Conservation (phyloP, 257 asterid species). For the Striga asiatica region DNA sequence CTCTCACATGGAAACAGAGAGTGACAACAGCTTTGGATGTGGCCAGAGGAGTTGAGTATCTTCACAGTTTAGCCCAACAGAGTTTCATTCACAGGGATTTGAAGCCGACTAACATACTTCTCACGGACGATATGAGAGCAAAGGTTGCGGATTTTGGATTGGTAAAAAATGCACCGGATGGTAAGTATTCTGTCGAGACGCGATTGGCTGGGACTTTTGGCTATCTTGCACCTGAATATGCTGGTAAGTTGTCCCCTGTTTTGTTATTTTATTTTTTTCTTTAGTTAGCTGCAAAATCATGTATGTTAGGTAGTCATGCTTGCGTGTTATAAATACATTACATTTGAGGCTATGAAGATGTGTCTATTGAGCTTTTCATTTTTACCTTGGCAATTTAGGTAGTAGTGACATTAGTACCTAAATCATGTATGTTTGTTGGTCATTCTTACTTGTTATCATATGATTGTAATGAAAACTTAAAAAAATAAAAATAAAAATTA, state of each 20-base stretch:
- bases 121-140: constrained; percentile 88
- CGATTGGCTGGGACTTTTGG: constrained; percentile 93
- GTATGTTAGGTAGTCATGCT: neutral
- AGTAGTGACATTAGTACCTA: no score
- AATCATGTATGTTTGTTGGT: neutral
- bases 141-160: constrained; percentile 96
- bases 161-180: constrained; percentile 87
- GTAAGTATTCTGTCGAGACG: constrained; percentile 87
- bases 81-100: constrained; percentile 91
- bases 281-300: neutral
- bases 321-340: no score
- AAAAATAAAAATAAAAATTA: neutral
- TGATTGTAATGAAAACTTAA: no score
- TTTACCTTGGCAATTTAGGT: no score
- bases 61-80: constrained; percentile 88
- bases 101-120: constrained; percentile 85
- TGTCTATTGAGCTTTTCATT: neutral
- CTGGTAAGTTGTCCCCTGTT: constrained; percentile 41
- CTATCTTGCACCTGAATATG: constrained; percentile 97
- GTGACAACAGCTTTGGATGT: constrained; percentile 84
- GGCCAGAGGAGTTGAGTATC: constrained; percentile 91
- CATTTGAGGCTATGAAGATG: no score
- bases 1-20: constrained; percentile 80
- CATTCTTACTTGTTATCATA: neutral
- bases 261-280: neutral